phyloP scores from a whole-genome alignment of 2,329 filamentous ascomycete genomes.

The Epichloe gansuensis region DNA sequence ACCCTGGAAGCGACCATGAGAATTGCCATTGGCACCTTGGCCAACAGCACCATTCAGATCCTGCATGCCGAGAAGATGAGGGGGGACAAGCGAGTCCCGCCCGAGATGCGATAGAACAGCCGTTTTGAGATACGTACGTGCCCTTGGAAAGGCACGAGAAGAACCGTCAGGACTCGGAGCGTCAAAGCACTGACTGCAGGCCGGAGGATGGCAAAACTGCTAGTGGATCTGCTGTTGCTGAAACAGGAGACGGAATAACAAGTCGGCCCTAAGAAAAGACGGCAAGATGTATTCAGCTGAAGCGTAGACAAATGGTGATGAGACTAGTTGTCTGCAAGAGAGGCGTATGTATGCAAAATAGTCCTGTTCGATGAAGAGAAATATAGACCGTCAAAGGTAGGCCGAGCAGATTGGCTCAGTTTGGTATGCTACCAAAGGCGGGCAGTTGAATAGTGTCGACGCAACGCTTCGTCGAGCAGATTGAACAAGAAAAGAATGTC shows the following conservation, averaged over 20 bases:
- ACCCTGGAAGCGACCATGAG: constrained; percentile 52
- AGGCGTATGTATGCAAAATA: neutral
- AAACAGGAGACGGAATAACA: too few relatives aligned
- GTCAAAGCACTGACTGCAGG: neutral
- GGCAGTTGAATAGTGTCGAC: neutral
- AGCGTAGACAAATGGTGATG: neutral
- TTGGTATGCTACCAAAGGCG: neutral
- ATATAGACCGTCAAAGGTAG: neutral
- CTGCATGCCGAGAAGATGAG: constrained; percentile 86
- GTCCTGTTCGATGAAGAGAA: neutral
- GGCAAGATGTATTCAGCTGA: neutral
- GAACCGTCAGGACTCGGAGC: neutral
- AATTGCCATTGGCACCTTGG: constrained; percentile 25
- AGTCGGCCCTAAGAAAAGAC: neutral
- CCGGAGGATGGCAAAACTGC: too few relatives aligned
- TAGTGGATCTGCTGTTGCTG: neutral
- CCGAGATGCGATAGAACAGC: constrained; percentile 63
- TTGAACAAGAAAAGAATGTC: neutral
- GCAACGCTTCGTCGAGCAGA: neutral
- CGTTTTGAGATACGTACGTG: constrained; percentile 61
- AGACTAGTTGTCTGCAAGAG: neutral
- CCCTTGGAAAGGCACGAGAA: constrained; percentile 34
- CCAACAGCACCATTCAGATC: constrained; percentile 56
- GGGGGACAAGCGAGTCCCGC: constrained; percentile 80
- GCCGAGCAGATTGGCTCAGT: neutral